Evolutionary conservation across 306 rosid genomes (phyloP), one percentile per base, ranked within the genome.

Genomic region (Malus asiatica): DNA sequence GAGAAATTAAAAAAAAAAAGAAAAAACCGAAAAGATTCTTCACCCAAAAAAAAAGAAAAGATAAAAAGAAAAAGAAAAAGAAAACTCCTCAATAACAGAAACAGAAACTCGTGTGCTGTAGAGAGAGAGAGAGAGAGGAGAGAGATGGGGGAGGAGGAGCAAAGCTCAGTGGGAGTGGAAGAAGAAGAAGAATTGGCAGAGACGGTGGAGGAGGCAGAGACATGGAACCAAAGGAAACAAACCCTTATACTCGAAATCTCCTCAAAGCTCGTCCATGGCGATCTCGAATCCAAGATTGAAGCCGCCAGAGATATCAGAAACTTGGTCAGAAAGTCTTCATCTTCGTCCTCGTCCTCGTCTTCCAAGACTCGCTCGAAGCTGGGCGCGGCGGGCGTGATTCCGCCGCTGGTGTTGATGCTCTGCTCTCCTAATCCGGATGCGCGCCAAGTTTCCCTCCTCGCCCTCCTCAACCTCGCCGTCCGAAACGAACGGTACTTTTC

Each of bases 381-480:
- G 14, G 96, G 91, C 7, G 90, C 90, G 23, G 81, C 90, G 0
- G 96, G 93, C 63, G 94, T 93, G 48, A 88, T 93, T 78, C 90
- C 86, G 72, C 98, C 97, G 2, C 86, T 93, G 27, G 91, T 93
- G 40, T 76, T 77, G 75, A 93, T 93, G 98, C 97, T 93, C 35
- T 87, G 88, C 72, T 88, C 97, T 61, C 85, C 87, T 19, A 81
- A 85, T 79, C 83, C 88, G 23, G 95, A 89, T 52, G 96, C 98
- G 2, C 91, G 93, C 23, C 84, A 93, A 59, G 89, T 94, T 71
- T 87, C 98, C 74, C 95, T 93, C 62, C 97, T 93, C 29, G 98
- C 97, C 29, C 95, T 93, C 51, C 98, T 93, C 83, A 93, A 93
- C 66, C 95, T 93, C 55, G 98, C 98, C 23, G 96, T 88, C 57